A percentile compares a stretch with the other conserved stretches of the same genome.
Evolutionary conservation across 2,329 filamentous ascomycete species (phyloP).

Genomic region (Fusarium sp.): DNA sequence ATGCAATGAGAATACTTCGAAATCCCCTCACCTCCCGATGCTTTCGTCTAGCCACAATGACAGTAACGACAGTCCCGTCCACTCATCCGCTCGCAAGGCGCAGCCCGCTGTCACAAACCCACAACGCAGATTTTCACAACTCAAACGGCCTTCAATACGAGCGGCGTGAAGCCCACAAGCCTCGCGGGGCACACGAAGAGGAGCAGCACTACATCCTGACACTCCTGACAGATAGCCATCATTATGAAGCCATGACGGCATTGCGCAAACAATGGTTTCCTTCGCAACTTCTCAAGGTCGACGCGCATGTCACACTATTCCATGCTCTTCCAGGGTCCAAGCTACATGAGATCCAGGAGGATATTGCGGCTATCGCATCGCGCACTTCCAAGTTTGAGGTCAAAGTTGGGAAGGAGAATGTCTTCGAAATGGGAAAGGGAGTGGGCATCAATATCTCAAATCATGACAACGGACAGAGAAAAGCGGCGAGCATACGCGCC

Average conservation of each 20-base stretch:
- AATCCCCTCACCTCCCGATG: not conserved
- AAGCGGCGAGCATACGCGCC: slow-evolving; percentile 9
- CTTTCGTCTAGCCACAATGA: slow-evolving; percentile 3
- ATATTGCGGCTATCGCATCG: slow-evolving; percentile 1
- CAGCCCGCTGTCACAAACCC: slow-evolving; percentile 10
- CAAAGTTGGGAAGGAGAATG: not conserved
- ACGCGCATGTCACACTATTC: slow-evolving; percentile 36
- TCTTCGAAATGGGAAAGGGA: slow-evolving; percentile 36
- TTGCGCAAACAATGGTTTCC: slow-evolving; percentile 37
- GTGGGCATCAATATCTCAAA: slow-evolving; percentile 30
- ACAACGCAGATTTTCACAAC: too few species aligned
- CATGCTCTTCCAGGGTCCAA: slow-evolving; percentile 38
- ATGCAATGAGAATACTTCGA: not conserved
- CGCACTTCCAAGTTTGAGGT: slow-evolving; percentile 12
- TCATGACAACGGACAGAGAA: slow-evolving; percentile 8
- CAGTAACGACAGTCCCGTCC: slow-evolving; percentile 21
- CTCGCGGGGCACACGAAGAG: slow-evolving; percentile 6
- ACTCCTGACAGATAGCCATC: slow-evolving; percentile 26
- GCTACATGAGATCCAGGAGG: slow-evolving; percentile 16
- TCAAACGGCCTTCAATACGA: slow-evolving; percentile 21
- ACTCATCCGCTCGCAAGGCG: slow-evolving; percentile 16
- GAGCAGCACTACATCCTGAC: slow-evolving; percentile 29
- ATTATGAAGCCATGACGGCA: slow-evolving; percentile 24
- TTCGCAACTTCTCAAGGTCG: slow-evolving; percentile 25
- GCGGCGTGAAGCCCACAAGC: slow-evolving; percentile 23